Evolutionary conservation across 495 filamentous ascomycete genomes (phyloP).

Genomic region (Pyrenula massariospora): DNA sequence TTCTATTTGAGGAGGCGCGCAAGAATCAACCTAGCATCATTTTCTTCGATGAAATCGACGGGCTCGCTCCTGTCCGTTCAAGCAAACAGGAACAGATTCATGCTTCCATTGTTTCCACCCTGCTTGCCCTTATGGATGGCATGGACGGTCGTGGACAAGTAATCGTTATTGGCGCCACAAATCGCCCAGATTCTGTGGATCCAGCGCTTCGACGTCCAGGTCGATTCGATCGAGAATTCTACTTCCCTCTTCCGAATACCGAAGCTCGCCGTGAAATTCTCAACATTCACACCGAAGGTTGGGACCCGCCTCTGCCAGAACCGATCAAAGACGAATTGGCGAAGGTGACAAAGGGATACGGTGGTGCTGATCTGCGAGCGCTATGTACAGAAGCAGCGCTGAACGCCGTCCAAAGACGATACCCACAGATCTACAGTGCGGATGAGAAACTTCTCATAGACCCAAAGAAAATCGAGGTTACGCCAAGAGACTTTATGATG

Average conservation of each 20-base stretch:
- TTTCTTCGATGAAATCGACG: slow-evolving; percentile 99
- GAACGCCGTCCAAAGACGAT: slow-evolving; percentile 92
- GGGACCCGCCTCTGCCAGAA: slow-evolving; percentile 64
- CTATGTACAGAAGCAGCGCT: slow-evolving; percentile 95
- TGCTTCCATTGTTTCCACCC: slow-evolving; percentile 90
- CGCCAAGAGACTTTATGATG: slow-evolving; percentile 91
- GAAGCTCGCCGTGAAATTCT: slow-evolving; percentile 73
- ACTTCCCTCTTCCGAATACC: slow-evolving; percentile 80
- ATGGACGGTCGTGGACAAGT: slow-evolving; percentile 98
- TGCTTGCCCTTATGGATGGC: slow-evolving; percentile 94
- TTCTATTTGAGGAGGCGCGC: slow-evolving; percentile 91
- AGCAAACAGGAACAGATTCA: slow-evolving; percentile 98
- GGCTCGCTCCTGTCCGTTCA: slow-evolving; percentile 84
- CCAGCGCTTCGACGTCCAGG: slow-evolving; percentile 94
- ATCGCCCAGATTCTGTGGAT: slow-evolving; percentile 95
- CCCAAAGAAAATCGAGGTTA: slow-evolving; percentile 67
- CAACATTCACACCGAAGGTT: slow-evolving; percentile 90
- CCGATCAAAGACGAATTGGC: slow-evolving; percentile 76
- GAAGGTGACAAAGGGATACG: slow-evolving; percentile 86
- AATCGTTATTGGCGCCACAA: slow-evolving; percentile 95
- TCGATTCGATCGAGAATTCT: slow-evolving; percentile 94
- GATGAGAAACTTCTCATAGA: slow-evolving; percentile 84
- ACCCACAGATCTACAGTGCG: slow-evolving; percentile 90
- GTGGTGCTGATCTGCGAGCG: slow-evolving; percentile 86
- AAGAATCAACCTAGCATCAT: slow-evolving; percentile 96